Conservation (phyloP, 2,329 filamentous ascomycete species). For the Aspergillus neotritici region DNA sequence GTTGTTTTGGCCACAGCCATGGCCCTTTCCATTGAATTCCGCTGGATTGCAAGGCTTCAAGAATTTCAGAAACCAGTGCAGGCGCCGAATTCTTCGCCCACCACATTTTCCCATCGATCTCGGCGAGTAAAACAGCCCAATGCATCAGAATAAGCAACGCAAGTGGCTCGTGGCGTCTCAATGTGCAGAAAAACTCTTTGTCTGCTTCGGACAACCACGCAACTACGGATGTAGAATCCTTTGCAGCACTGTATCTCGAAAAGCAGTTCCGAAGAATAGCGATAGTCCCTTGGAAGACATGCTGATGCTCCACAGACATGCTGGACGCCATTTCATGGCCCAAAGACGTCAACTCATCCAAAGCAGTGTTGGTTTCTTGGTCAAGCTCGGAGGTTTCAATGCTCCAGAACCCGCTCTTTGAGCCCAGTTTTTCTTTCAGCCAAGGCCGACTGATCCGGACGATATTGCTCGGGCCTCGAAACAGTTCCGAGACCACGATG, state of each 20-base stretch:
- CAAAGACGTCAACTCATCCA: conserved; percentile 22
- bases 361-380: conserved; percentile 20
- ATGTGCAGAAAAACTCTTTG: conserved; percentile 28
- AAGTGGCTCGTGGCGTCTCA: conserved; percentile 26
- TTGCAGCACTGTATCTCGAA: conserved; percentile 16
- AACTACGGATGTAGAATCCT: conserved; percentile 28
- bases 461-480: conserved; percentile 34
- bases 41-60: conserved; percentile 15
- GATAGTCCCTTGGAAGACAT: conserved; percentile 27
- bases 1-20: conserved; percentile 27
- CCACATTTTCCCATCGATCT: conserved; percentile 29
- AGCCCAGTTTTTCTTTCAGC: conserved; percentile 51
- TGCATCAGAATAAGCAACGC: conserved; percentile 32
- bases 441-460: conserved; percentile 26
- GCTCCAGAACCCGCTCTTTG: conserved; percentile 42
- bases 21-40: conserved; percentile 23
- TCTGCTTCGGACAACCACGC: conserved; percentile 31
- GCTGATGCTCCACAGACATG: conserved; percentile 23
- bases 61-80: conserved; percentile 25
- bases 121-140: conserved; percentile 31
- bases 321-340: conserved; percentile 25
- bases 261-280: conserved; percentile 26
- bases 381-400: conserved; percentile 24
- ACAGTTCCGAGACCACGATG: conserved; percentile 30
- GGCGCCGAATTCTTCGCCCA: conserved; percentile 32